Conservation (phyloP, 169 alveolate genomes). For the Eimeria maxima region DNA sequence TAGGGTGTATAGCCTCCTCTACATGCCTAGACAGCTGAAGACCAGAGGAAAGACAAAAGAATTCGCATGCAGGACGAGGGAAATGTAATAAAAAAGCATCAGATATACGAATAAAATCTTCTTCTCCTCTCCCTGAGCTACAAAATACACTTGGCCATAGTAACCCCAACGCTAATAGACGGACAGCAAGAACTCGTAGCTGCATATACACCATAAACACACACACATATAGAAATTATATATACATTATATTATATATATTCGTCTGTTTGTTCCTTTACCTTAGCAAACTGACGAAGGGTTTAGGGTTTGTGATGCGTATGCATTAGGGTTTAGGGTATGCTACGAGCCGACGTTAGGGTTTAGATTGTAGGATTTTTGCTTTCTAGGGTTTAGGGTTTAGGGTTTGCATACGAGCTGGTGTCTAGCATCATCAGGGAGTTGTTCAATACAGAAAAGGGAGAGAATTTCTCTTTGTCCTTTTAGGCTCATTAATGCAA, state of each 20-base stretch:
- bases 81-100: not conserved
- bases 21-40: constrained; percentile 12
- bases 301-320: constrained; percentile 7
- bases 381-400: constrained; percentile 32
- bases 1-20: not conserved
- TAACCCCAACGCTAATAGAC: constrained; percentile 2
- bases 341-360: not conserved
- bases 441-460: not conserved
- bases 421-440: not conserved
- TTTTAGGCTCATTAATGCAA: not conserved
- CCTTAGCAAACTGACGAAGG: not conserved
- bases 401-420: constrained; percentile 8
- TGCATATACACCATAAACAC: not conserved
- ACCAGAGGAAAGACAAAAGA: not conserved
- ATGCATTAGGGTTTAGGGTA: not conserved
- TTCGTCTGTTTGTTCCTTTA: not conserved
- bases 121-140: not conserved
- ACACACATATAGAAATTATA: not conserved
- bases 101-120: not conserved
- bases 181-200: not conserved
- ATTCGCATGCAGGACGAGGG: not conserved
- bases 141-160: constrained; percentile 27
- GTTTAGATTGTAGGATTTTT: constrained; percentile 5
- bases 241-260: not conserved
- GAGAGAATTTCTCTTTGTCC: not conserved